Conservation (phyloP, 2,329 filamentous ascomycete genomes). For the Penicillium freii region DNA sequence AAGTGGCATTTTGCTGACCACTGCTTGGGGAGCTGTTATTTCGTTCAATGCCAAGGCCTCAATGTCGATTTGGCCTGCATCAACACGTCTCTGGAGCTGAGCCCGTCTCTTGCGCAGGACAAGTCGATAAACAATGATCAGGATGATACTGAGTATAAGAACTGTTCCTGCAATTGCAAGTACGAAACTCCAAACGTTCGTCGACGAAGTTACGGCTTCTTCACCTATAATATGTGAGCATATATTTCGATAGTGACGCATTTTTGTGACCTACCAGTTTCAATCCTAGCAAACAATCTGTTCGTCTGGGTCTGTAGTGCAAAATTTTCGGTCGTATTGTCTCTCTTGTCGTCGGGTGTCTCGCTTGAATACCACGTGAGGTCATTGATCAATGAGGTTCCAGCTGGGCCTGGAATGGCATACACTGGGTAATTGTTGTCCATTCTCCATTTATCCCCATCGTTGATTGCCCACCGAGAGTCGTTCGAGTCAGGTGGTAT, state of each 20-base stretch:
- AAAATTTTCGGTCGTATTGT: slow-evolving; percentile 20
- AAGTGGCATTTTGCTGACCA: slow-evolving; percentile 72
- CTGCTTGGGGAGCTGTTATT: slow-evolving; percentile 68
- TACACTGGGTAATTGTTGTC: slow-evolving; percentile 77
- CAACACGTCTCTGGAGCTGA: slow-evolving; percentile 67
- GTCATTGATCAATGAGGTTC: slow-evolving; percentile 66
- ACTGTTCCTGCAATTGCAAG: slow-evolving; percentile 79
- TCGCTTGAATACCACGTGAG: slow-evolving; percentile 76
- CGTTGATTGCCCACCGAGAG: slow-evolving; percentile 67
- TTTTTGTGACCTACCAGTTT: slow-evolving; percentile 38
- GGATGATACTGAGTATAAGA: slow-evolving; percentile 60
- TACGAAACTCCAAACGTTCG: slow-evolving; percentile 78
- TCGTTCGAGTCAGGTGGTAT: slow-evolving; percentile 67
- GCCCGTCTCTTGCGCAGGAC: slow-evolving; percentile 70
- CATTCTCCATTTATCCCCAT: slow-evolving; percentile 68
- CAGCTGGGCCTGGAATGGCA: slow-evolving; percentile 68
- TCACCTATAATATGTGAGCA: slow-evolving; percentile 42
- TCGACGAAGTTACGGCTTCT: slow-evolving; percentile 51
- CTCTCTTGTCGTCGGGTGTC: slow-evolving; percentile 52
- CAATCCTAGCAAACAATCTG: slow-evolving; percentile 53
- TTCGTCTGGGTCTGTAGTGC: slow-evolving; percentile 9
- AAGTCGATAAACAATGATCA: slow-evolving; percentile 72
- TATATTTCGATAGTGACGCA: slow-evolving; percentile 40
- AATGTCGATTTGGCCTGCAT: slow-evolving; percentile 76
- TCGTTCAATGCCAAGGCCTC: slow-evolving; percentile 83